Percentiles rank a stretch among this genome's conserved stretches.
These are phyloP conservation scores for Ophiostoma sp. DNA, from an alignment of 2,329 filamentous ascomycete genomes.

Conservation along the genomic window DNA sequence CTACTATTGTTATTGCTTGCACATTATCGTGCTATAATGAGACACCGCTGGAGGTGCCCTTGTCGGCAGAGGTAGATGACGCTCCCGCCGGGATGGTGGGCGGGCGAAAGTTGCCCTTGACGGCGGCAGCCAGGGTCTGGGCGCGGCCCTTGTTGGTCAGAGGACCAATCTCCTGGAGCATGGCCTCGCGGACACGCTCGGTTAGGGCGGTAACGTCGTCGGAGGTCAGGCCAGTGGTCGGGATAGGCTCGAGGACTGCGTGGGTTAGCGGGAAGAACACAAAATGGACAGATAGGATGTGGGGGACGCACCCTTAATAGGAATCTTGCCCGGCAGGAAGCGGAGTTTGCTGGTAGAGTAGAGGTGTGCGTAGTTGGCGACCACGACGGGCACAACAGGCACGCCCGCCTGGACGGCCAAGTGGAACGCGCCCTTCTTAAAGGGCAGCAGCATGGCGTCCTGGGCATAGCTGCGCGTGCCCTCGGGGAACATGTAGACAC, in stretches of 20 bases:
- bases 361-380: constrained; percentile 76
- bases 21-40: constrained; percentile 20
- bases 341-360: constrained; percentile 63
- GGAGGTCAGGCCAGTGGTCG: constrained; percentile 69
- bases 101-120: not conserved
- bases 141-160: constrained; percentile 51
- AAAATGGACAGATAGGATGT: not conserved
- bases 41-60: constrained; percentile 26
- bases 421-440: constrained; percentile 99
- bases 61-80: constrained; percentile 4
- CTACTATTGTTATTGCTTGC: not conserved
- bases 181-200: constrained; percentile 66
- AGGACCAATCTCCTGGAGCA: constrained; percentile 66
- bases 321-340: constrained; percentile 70
- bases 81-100: not conserved
- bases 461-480: constrained; percentile 88
- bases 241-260: constrained; percentile 77
- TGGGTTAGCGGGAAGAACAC: not conserved
- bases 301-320: constrained; percentile 64
- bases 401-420: constrained; percentile 91
- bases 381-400: constrained; percentile 83
- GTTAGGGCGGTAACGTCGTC: constrained; percentile 77
- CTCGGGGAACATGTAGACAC: constrained; percentile 86
- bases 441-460: constrained; percentile 80
- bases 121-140: not conserved